phyloP scores from a whole-genome alignment of 2,329 filamentous ascomycete species.

The Fusarium sp. region DNA sequence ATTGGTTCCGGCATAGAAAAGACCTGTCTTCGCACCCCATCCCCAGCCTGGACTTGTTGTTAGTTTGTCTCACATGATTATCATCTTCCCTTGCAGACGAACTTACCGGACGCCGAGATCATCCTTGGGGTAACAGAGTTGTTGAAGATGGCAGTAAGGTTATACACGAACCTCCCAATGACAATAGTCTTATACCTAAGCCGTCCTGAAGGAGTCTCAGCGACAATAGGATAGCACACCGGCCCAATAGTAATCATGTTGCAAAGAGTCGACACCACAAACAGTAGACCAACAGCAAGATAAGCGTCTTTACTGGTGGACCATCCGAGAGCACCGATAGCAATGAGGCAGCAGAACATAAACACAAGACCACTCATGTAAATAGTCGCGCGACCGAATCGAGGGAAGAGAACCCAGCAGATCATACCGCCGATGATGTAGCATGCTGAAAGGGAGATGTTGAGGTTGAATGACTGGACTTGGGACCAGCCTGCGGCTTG shows the following conservation, averaged over 20 bases:
- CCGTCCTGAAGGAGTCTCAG: conserved; percentile 53
- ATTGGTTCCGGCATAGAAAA: conserved; percentile 44
- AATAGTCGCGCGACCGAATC: conserved; percentile 51
- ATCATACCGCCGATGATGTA: conserved; percentile 51
- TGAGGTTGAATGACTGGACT: conserved; percentile 49
- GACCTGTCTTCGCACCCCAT: conserved; percentile 50
- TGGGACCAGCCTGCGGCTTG: conserved; percentile 49
- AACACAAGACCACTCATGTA: conserved; percentile 51
- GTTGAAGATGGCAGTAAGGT: conserved; percentile 52
- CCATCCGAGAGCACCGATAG: conserved; percentile 22
- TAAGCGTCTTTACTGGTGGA: background rate
- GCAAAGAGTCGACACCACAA: conserved; percentile 43
- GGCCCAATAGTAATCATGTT: conserved; percentile 49
- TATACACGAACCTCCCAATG: conserved; percentile 53
- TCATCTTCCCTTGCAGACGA: too few species aligned
- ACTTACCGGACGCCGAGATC: conserved; percentile 19
- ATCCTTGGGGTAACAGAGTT: conserved; percentile 50
- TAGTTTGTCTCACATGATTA: background rate
- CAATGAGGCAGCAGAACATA: conserved; percentile 49
- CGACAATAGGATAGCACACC: conserved; percentile 50
- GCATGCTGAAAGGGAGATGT: conserved; percentile 51
- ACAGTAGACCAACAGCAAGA: conserved; percentile 33
- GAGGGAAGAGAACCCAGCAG: conserved; percentile 52
- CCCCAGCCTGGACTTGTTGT: background rate
- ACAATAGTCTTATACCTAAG: conserved; percentile 56